phyloP scores from a whole-genome alignment of 371 early-diverging fungal genomes.

The Apophysomyces ossiformis region DNA sequence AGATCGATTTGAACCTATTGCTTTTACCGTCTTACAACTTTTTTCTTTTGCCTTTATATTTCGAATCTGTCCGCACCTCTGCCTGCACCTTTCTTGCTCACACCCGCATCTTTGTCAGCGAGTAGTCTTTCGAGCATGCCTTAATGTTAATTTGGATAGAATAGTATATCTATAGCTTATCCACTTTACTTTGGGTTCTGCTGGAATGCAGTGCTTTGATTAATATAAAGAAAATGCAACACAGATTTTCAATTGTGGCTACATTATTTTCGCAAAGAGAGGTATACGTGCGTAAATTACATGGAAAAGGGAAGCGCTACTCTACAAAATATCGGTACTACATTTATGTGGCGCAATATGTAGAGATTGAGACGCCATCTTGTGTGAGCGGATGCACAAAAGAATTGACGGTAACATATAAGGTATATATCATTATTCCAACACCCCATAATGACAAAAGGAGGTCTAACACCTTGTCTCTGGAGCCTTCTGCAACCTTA shows the following conservation, averaged over 20 bases:
- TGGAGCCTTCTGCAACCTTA: conserved; percentile 41
- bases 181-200: too few relatives aligned
- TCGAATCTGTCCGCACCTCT: background rate
- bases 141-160: background rate
- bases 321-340: background rate
- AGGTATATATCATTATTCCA: conserved; percentile 51
- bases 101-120: background rate
- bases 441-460: conserved; percentile 55
- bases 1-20: background rate
- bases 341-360: conserved; percentile 15
- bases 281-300: too few relatives aligned
- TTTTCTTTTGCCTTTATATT: too few relatives aligned
- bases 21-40: background rate
- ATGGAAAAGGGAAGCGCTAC: too few relatives aligned
- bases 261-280: too few relatives aligned
- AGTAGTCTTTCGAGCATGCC: background rate
- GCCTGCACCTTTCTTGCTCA: background rate
- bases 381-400: conserved; percentile 29
- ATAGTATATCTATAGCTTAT: too few relatives aligned
- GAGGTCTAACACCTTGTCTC: conserved; percentile 36
- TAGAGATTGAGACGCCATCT: conserved; percentile 12
- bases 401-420: conserved; percentile 35
- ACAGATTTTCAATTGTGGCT: too few relatives aligned
- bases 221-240: too few relatives aligned
- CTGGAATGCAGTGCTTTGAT: too few relatives aligned